Percentiles rank a stretch among this genome's conserved stretches.
phyloP scores from a whole-genome alignment of 148 eudicot genomes.

The Camellia granthamiana region DNA sequence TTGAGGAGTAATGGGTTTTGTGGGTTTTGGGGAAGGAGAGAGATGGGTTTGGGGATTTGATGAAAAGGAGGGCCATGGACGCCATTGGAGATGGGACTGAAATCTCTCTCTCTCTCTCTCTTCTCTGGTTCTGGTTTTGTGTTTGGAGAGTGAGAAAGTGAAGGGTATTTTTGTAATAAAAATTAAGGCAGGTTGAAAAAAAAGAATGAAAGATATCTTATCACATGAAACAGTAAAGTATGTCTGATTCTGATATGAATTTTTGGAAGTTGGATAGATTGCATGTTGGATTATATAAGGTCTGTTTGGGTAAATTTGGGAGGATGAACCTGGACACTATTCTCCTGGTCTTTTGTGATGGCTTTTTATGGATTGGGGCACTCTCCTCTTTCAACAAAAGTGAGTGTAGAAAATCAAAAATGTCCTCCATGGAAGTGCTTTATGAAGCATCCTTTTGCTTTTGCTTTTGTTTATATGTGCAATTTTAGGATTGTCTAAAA shows the following conservation, averaged over 20 bases:
- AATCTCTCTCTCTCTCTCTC: background rate
- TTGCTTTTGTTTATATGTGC: too few species aligned
- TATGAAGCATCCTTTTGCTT: too few species aligned
- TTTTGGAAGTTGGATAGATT: background rate
- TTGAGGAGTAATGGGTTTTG: slow-evolving; percentile 20
- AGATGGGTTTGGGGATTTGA: slow-evolving; percentile 31
- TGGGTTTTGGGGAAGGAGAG: slow-evolving; percentile 22
- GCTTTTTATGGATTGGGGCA: background rate
- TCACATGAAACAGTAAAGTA: too few species aligned
- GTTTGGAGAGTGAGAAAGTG: background rate
- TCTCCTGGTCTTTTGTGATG: background rate
- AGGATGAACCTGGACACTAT: slow-evolving; percentile 33
- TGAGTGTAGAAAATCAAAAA: background rate
- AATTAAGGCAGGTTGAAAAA: too few species aligned
- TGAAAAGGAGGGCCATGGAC: slow-evolving; percentile 43
- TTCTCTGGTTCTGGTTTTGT: background rate
- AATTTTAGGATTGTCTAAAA: too few species aligned
- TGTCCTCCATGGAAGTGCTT: background rate
- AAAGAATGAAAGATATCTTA: too few species aligned
- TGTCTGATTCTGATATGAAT: too few species aligned
- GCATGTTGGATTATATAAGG: background rate
- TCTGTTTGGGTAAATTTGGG: background rate
- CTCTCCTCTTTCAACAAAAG: background rate
- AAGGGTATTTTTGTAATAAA: background rate
- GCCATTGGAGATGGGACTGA: slow-evolving; percentile 39